Conservation (phyloP, 306 rosid species). For the Mimosa bimucronata region DNA sequence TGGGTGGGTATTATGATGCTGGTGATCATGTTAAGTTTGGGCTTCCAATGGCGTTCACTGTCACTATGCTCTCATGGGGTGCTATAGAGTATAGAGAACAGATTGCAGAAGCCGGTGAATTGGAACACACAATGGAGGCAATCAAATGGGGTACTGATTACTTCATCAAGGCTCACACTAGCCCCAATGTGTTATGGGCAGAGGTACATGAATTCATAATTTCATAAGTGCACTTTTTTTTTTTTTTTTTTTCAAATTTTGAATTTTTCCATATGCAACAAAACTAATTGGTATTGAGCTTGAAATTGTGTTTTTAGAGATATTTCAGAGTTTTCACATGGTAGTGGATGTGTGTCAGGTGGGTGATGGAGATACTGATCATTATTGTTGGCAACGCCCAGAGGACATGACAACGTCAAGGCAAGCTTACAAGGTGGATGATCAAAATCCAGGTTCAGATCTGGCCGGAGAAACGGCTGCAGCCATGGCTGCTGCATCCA, state of each 20-base stretch:
- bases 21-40: not conserved
- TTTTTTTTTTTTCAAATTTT: not conserved
- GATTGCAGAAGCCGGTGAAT: not conserved
- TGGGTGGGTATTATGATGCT: not conserved
- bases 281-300: not conserved
- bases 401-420: slow-evolving; percentile 99
- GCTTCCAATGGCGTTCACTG: slow-evolving; percentile 2
- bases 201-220: not conserved
- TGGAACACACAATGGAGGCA: not conserved
- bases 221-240: not conserved
- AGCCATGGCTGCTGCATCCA: slow-evolving; percentile 91
- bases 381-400: slow-evolving; percentile 96
- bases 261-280: not conserved
- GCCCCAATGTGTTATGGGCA: not conserved
- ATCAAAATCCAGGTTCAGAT: slow-evolving; percentile 87
- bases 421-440: slow-evolving; percentile 88
- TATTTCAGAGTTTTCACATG: not conserved
- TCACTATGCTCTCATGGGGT: slow-evolving; percentile 6
- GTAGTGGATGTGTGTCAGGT: slow-evolving; percentile 51
- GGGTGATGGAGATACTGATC: slow-evolving; percentile 98
- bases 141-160: slow-evolving; percentile 3
- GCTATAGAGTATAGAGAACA: not conserved
- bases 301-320: not conserved
- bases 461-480: slow-evolving; percentile 95
- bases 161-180: slow-evolving; percentile 1